Evolutionary conservation across 257 asterid genomes (phyloP).

Genomic region (Nicotiana undulata): DNA sequence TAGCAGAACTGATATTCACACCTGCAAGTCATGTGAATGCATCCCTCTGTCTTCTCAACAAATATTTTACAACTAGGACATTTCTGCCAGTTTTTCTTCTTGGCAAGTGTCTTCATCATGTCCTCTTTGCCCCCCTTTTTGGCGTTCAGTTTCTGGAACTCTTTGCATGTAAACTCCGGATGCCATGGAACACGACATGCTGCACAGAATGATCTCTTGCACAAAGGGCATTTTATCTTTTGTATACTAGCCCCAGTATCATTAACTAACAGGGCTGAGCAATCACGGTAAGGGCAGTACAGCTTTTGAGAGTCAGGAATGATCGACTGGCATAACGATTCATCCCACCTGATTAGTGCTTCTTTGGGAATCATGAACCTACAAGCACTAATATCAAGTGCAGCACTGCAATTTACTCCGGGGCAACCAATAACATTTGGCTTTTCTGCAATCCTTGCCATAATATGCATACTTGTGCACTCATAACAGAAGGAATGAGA

Average conservation of each 20-base stretch:
- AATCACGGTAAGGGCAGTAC: constrained; percentile 57
- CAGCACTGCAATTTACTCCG: constrained; percentile 32
- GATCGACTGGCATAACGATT: constrained; percentile 39
- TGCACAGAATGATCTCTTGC: constrained; percentile 57
- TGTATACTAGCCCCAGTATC: constrained; percentile 21
- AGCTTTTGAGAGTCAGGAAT: constrained; percentile 52
- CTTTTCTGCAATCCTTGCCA: constrained; percentile 37
- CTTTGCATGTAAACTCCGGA: constrained; percentile 53
- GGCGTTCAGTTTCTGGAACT: constrained; percentile 37
- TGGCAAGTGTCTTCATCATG: constrained; percentile 44
- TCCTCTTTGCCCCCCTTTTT: constrained; percentile 28
- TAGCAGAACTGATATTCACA: constrained; percentile 57
- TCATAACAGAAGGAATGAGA: constrained; percentile 49
- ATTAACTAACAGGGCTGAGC: constrained; percentile 52
- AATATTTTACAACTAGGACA: constrained; percentile 66
- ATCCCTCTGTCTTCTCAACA: constrained; percentile 54
- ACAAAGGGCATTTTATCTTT: constrained; percentile 29
- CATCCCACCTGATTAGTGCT: constrained; percentile 45
- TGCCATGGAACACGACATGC: constrained; percentile 71
- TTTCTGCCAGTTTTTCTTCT: constrained; percentile 69
- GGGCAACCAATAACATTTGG: constrained; percentile 35
- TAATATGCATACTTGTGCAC: constrained; percentile 49
- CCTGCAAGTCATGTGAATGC: constrained; percentile 60
- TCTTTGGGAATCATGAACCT: constrained; percentile 42
- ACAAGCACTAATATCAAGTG: constrained; percentile 28